phyloP scores from a whole-genome alignment of 768 basidiomycete genomes.

The Tephrocybe sp. region DNA sequence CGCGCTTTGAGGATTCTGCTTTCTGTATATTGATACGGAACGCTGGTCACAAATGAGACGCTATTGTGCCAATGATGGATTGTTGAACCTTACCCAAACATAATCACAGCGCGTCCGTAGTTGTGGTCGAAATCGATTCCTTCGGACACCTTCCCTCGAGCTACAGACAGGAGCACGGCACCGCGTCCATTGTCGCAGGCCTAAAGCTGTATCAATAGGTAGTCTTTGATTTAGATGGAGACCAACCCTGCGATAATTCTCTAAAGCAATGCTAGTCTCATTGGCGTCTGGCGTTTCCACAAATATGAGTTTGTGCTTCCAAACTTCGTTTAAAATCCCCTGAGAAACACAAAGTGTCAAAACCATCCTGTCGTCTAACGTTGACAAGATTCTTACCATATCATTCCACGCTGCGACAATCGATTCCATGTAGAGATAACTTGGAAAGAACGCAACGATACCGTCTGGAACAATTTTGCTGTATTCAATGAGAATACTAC shows the following conservation, averaged over 20 bases:
- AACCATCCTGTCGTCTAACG: not conserved
- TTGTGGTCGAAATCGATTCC: constrained; percentile 99
- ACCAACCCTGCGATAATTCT: constrained; percentile 90
- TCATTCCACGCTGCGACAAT: constrained; percentile 99
- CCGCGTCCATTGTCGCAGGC: constrained; percentile 99
- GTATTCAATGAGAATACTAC: constrained; percentile 96
- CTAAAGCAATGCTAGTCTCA: constrained; percentile 95
- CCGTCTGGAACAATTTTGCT: constrained; percentile 98
- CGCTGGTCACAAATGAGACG: constrained; percentile 43
- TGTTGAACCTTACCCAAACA: constrained; percentile 80
- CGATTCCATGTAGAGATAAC: constrained; percentile 99
- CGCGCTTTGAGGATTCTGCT: constrained; percentile 96
- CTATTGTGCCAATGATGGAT: constrained; percentile 2
- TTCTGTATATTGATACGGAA: constrained; percentile 98
- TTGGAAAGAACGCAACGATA: constrained; percentile 98
- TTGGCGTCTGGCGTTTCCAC: constrained; percentile 99
- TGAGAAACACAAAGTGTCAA: constrained; percentile 30
- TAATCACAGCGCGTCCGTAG: constrained; percentile 97
- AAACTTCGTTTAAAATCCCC: constrained; percentile 98
- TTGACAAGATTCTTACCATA: constrained; percentile 65
- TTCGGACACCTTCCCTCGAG: constrained; percentile 98
- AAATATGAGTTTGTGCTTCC: constrained; percentile 99
- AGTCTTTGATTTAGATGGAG: not conserved
- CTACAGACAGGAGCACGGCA: constrained; percentile 93
- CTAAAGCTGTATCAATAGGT: constrained; percentile 36